Evolutionary conservation across 1,284 basidiomycete genomes (phyloP), one percentile per base, ranked within the genome.

Genomic region (Coniferiporia sulphurascens): DNA sequence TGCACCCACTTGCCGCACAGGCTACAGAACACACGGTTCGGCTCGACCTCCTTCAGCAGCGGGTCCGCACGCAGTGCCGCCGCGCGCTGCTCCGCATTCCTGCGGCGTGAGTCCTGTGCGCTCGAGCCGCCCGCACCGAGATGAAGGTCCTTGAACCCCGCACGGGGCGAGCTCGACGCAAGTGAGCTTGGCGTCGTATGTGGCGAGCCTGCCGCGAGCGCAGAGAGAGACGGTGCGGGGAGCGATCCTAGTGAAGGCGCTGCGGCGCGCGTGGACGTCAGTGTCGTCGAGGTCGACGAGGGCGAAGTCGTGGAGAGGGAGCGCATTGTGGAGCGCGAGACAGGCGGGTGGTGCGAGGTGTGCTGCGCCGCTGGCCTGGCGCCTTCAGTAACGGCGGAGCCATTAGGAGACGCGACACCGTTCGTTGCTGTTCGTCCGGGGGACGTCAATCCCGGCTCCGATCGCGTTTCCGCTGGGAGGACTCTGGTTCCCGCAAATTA

Each of bases 1-100:
- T 88, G 87, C 0, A 89, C 87, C 88, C 87, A 90, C 70, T 90
- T 89, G 65, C 80, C 76, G 68, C 88, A 90, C 1, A 89, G 70
- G 4, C 77, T 76, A 67, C 87, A 90, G 66, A 89, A 88, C 0
- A 89, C 87, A 22, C 86, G 76, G 67, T 86, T 87, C 0, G 87
- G 82, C 66, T 90, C 87, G 44, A 91, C 87, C 58, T 82, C 77
- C 36, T 77, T 78, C 53, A 89, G 79, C 12, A 86, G 74, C 0
- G 74, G 69, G 68, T 91, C 88, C 1, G 83, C 79, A 3, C 82
- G 76, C 35, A 90, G 76, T 1, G 80, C 81, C 8, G 84, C 85
- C 0, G 84, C 85, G 32, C 87, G 82, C 70, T 89, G 86, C 66
- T 88, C 87, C 21, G 87, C 86, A 62, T 87, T 89, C 55, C 85